phyloP scores from a whole-genome alignment of 768 basidiomycete genomes.

The Auricularia sp. region DNA sequence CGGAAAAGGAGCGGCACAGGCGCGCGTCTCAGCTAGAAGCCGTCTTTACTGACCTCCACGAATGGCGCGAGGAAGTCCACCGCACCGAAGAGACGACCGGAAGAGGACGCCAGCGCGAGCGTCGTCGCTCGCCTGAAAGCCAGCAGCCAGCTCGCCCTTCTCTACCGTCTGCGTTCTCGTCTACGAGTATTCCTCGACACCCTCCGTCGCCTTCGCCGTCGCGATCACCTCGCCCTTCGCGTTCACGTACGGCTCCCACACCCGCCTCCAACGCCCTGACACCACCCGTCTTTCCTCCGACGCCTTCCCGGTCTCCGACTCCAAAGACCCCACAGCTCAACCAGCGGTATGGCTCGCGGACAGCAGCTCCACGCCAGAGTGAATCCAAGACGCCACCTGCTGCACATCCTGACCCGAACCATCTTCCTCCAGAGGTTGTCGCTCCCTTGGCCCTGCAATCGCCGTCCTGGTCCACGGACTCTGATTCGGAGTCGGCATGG shows the following conservation, averaged over 20 bases:
- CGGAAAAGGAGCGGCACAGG: constrained; percentile 1
- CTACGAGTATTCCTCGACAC: constrained; percentile 22
- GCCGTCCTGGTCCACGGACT: constrained; percentile 5
- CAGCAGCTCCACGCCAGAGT: constrained; percentile 6
- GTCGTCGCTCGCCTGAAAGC: not conserved
- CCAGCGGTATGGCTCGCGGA: constrained; percentile 11
- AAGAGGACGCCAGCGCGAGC: not conserved
- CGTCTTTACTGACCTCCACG: constrained; percentile 6
- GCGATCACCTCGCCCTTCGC: constrained; percentile 28
- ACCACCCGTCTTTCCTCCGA: constrained; percentile 28
- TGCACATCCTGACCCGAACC: constrained; percentile 6
- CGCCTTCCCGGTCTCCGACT: constrained; percentile 17
- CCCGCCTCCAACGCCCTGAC: constrained; percentile 22
- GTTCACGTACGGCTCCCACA: constrained; percentile 15
- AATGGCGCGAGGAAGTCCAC: constrained; percentile 6
- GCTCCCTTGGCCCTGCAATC: constrained; percentile 8
- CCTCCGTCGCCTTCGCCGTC: constrained; percentile 45
- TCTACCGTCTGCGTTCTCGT: not conserved
- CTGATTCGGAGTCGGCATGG: constrained; percentile 10
- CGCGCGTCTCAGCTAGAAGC: not conserved
- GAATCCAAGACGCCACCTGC: constrained; percentile 9
- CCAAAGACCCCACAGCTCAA: constrained; percentile 11
- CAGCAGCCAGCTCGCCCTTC: not conserved
- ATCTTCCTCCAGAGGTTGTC: not conserved
- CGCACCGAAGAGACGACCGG: not conserved